Evolutionary conservation across 495 filamentous ascomycete species (phyloP), one percentile per base, ranked within the genome.

Genomic region (Hypomontagnella submonticulosa): DNA sequence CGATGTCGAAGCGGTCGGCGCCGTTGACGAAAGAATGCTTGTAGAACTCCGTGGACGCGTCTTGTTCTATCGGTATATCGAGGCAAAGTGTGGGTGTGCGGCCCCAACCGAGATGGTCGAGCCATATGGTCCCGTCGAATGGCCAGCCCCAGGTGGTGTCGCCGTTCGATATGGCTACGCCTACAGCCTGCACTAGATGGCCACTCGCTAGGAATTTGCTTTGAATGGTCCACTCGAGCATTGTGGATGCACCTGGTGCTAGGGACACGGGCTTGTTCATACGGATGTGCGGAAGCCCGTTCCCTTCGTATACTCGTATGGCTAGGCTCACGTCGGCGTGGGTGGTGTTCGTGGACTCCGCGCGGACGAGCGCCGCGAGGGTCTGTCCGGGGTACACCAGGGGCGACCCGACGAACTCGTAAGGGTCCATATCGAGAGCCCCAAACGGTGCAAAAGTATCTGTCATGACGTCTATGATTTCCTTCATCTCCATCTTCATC

Each of bases 361-460:
- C 46, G 2, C 59, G 37, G 0, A 73, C 19, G 2, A 42, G 37
- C 2, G 63, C 65, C n/a, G 12, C 23, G 11, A 76, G 36, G 0
- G 37, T 60, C 37, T 76, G 73, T 1, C 73, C 73, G 0, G 73
- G 64, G 23, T 72, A 76, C 1, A 76, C 42, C 1, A 74, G 57
- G 0, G 73, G 73, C 12, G 72, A 61, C 27, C 60, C 52, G 13
- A 66, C 61, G 1, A 76, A 55, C 19, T 67, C 68, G 47, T 76
- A 76, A 4, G 33, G 27, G 9, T 33, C 23, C 60, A 62, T 61
- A 1, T 58, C 3, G 3, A 43, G 40, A 0, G 61, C 62, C 4
- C 71, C 62, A 3, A 65, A 65, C 0, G 70, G 64, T n/a, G 54
- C 52, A 27, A 76, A 76, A 0, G 71, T 71, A 12, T 61, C 57